A percentile compares a stretch with the other conserved stretches of the same genome.
These are phyloP conservation scores for Urtica urens DNA, from an alignment of 306 rosid species.

Conservation along the genomic window DNA sequence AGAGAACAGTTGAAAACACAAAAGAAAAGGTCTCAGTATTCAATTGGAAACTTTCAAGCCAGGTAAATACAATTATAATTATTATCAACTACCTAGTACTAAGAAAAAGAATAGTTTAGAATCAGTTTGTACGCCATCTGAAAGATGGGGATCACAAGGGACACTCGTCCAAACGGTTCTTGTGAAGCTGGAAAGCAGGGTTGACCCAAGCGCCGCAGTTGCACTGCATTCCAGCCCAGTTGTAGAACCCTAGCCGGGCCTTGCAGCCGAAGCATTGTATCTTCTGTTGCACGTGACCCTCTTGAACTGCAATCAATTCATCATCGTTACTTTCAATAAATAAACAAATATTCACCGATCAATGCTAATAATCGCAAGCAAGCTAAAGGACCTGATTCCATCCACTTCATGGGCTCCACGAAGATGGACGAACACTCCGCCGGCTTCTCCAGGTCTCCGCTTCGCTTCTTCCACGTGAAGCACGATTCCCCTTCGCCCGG, in stretches of 20 bases:
- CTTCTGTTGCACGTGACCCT: conserved; percentile 67
- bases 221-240: conserved; percentile 88
- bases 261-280: conserved; percentile 68
- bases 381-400: conserved; percentile 70
- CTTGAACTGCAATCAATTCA: conserved; percentile 40
- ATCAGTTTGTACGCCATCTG: too few relatives aligned
- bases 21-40: too few relatives aligned
- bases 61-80: too few relatives aligned
- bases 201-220: conserved; percentile 85
- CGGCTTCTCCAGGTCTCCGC: conserved; percentile 18
- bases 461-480: conserved; percentile 66
- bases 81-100: too few relatives aligned
- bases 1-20: too few relatives aligned
- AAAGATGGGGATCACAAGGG: too few relatives aligned
- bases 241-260: conserved; percentile 76
- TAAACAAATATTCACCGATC: too few relatives aligned
- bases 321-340: too few relatives aligned
- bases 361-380: too few relatives aligned
- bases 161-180: conserved; percentile 70
- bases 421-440: conserved; percentile 63
- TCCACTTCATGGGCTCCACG: conserved; percentile 86
- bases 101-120: too few relatives aligned
- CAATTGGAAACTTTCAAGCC: too few relatives aligned
- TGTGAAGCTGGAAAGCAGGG: conserved; percentile 80
- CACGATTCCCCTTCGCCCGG: conserved; percentile 60